phyloP scores from a whole-genome alignment of 257 asterid species.

The Plectranthus barbatus region DNA sequence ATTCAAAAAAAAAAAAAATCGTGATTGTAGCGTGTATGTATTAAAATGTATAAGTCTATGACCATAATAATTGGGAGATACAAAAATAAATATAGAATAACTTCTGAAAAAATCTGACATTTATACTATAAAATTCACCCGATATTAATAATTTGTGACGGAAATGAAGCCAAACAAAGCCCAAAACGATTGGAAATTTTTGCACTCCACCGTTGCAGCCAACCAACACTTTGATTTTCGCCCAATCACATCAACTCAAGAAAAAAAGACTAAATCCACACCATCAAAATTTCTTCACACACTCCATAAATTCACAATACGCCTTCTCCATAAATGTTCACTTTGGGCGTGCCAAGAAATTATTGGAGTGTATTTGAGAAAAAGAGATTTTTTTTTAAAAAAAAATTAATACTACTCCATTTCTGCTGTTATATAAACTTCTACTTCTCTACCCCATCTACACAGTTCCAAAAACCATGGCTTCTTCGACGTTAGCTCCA shows the following conservation, averaged over 20 bases:
- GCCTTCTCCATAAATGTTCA: not conserved
- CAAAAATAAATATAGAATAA: too few relatives aligned
- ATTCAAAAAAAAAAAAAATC: too few relatives aligned
- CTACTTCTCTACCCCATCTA: not conserved
- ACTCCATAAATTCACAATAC: not conserved
- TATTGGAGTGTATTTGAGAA: not conserved
- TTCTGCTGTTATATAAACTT: too few relatives aligned
- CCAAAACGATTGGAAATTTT: not conserved
- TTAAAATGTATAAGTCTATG: too few relatives aligned
- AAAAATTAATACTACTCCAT: too few relatives aligned
- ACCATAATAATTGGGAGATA: too few relatives aligned
- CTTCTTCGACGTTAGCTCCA: not conserved
- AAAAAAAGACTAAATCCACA: not conserved
- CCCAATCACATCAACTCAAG: not conserved
- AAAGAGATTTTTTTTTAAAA: too few relatives aligned
- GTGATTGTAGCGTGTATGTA: too few relatives aligned
- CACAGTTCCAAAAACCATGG: slow-evolving; percentile 12
- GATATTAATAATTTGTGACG: not conserved
- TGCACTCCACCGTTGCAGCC: not conserved
- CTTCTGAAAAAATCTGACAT: too few relatives aligned
- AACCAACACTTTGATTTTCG: not conserved
- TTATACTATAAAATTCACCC: too few relatives aligned
- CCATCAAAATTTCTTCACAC: not conserved
- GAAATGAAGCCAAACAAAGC: not conserved
- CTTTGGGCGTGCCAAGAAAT: not conserved